Conservation (phyloP, 2,329 filamentous ascomycete species). For the Botrytis paeoniae region DNA sequence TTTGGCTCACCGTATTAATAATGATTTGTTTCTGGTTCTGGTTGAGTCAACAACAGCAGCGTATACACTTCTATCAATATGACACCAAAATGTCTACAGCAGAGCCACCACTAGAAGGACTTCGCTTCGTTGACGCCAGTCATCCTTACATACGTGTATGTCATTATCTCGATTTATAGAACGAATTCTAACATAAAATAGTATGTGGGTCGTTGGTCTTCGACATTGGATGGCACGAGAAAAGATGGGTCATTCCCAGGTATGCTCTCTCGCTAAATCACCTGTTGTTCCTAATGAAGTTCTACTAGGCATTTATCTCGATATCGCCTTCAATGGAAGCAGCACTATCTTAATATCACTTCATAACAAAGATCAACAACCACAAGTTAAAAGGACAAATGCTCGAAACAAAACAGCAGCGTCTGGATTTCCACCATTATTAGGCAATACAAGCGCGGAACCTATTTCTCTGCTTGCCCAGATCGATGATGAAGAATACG, state of each 20-base stretch:
- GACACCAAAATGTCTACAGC: background rate
- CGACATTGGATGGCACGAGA: slow-evolving; percentile 23
- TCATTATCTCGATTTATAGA: background rate
- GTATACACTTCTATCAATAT: slow-evolving; percentile 11
- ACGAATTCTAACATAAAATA: background rate
- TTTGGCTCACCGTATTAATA: slow-evolving; percentile 32
- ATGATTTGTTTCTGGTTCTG: slow-evolving; percentile 31
- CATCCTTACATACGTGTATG: slow-evolving; percentile 30
- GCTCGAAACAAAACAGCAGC: background rate
- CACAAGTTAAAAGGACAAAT: background rate
- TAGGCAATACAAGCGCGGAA: slow-evolving; percentile 24
- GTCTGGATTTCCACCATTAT: slow-evolving; percentile 19
- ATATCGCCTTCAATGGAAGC: slow-evolving; percentile 29
- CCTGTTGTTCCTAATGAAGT: background rate
- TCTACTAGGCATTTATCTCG: slow-evolving; percentile 31
- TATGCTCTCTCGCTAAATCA: slow-evolving; percentile 1
- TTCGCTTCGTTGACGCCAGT: slow-evolving; percentile 29
- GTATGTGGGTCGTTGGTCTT: slow-evolving; percentile 34
- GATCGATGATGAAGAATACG: slow-evolving; percentile 33
- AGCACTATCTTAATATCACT: slow-evolving; percentile 29
- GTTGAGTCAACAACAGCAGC: slow-evolving; percentile 12
- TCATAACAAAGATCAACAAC: slow-evolving; percentile 19
- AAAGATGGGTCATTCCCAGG: slow-evolving; percentile 34
- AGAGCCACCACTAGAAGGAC: slow-evolving; percentile 20
- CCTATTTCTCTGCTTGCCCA: slow-evolving; percentile 32